phyloP scores from a whole-genome alignment of 768 basidiomycete species.

The Fistulinella prunicolor region DNA sequence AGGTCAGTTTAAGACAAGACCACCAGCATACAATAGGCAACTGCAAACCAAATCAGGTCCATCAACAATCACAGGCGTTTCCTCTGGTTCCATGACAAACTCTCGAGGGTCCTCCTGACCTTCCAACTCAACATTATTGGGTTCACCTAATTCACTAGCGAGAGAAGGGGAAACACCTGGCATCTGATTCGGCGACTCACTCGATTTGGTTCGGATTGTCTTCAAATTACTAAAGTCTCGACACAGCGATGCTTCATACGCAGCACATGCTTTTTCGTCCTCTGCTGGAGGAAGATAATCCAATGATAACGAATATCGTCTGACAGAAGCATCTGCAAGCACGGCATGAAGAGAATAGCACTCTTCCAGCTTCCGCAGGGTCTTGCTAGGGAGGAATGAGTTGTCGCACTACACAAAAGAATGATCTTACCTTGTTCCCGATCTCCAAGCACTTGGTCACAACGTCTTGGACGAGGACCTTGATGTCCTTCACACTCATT shows the following conservation, averaged over 20 bases:
- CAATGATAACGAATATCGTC: conserved; percentile 49
- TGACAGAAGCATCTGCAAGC: conserved; percentile 46
- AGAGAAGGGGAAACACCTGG: conserved; percentile 1
- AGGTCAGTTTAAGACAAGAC: conserved; percentile 8
- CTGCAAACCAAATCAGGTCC: conserved; percentile 26
- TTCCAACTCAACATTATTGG: conserved; percentile 8
- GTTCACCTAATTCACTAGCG: conserved; percentile 10
- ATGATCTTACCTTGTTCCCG: conserved; percentile 43
- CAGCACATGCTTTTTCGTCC: conserved; percentile 42
- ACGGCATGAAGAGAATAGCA: conserved; percentile 41
- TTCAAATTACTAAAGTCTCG: conserved; percentile 46
- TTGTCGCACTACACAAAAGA: neutral
- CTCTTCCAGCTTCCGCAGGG: conserved; percentile 57
- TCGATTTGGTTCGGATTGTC: conserved; percentile 22
- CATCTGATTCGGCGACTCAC: conserved; percentile 12
- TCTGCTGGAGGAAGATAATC: conserved; percentile 57
- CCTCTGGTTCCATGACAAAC: conserved; percentile 19
- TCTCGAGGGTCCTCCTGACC: conserved; percentile 18
- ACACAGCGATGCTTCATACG: conserved; percentile 52
- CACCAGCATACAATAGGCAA: neutral
- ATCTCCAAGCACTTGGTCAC: conserved; percentile 57
- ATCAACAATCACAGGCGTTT: conserved; percentile 6
- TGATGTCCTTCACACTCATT: conserved; percentile 41
- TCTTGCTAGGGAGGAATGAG: conserved; percentile 49
- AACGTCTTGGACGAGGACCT: conserved; percentile 55